Evolutionary conservation across 345 rosid genomes (phyloP), one percentile per base, ranked within the genome.

Genomic region (Heritiera littoralis): DNA sequence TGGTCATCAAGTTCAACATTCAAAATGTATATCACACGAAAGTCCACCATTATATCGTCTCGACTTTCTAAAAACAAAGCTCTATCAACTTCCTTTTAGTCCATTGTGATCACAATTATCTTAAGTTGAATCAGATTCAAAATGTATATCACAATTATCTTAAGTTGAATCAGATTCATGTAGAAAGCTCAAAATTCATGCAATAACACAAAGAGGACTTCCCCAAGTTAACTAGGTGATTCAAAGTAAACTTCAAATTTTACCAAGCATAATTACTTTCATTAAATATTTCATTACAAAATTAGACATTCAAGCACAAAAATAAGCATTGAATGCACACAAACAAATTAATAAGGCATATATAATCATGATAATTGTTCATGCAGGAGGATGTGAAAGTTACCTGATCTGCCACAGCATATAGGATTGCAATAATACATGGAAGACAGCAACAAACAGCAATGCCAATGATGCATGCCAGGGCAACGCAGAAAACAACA

Each of bases 381-480:
- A 43, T 9, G 67, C 6, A 23, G 63, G 23, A 65, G 80, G 52
- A 32, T 48, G 63, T 51, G 71, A 84, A 75, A 82, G 59, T 18
- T 89, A 96, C 99, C 95, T 92, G 99, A 80, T 96, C 99, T 10
- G 97, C 92, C 54, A 94, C 94, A 1, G 98, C 98, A 77, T 96
- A 96, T n/a, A 94, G 80, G 80, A 96, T 91, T 28, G 97, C 98
- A 75, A 96, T 96, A 85, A 96, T 94, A 78, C 98, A 96, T 20
- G 99, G 99, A 80, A 96, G 94, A 85, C 98, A 96, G 87, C 98
- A 95, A 81, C 99, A 95, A 73, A 95, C 98, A 85, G 99, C 99
- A 84, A 96, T 89, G 54, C 99, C 97, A 73, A 94, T 89, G 79
- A 95, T 87, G 84, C 98, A 95, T 48, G 97, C 99, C 84, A 95